Evolutionary conservation across 495 filamentous ascomycete species (phyloP).

Genomic region (Sporormia fimetaria): DNA sequence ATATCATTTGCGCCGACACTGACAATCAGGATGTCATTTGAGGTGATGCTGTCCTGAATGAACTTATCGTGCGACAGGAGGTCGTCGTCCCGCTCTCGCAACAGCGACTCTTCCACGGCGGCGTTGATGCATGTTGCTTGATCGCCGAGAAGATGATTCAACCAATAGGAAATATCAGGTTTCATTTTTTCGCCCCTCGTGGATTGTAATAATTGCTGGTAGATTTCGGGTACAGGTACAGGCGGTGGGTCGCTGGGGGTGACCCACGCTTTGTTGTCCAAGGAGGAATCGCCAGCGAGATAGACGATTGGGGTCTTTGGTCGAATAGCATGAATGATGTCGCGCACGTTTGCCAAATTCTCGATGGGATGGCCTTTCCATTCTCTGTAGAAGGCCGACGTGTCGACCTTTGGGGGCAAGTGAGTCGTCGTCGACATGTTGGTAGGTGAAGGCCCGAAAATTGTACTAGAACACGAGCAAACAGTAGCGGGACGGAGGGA

Average conservation of each 20-base stretch:
- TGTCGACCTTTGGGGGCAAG: conserved; percentile 19
- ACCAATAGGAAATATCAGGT: conserved; percentile 30
- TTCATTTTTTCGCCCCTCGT: conserved; percentile 11
- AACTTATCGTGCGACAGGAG: conserved; percentile 29
- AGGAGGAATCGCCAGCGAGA: conserved; percentile 31
- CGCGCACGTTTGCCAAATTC: conserved; percentile 19
- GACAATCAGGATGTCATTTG: conserved; percentile 28
- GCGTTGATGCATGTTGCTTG: conserved; percentile 27
- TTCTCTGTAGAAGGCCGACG: conserved; percentile 26
- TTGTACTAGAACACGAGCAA: no score
- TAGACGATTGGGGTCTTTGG: conserved; percentile 26
- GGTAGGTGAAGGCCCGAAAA: no score
- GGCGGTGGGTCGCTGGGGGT: conserved; percentile 19
- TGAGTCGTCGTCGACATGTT: no score
- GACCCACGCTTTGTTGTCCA: conserved; percentile 32
- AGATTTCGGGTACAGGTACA: conserved; percentile 23
- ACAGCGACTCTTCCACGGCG: conserved; percentile 26
- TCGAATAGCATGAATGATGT: conserved; percentile 1
- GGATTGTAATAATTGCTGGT: conserved; percentile 20
- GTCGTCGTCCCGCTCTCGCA: conserved; percentile 20
- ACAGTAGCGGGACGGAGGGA: no score
- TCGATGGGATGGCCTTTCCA: conserved; percentile 29
- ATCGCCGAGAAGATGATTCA: conserved; percentile 27
- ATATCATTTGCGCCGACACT: conserved; percentile 32
- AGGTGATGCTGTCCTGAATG: conserved; percentile 27